Percentiles rank a stretch among this genome's conserved stretches.
These are phyloP conservation scores for Aquanectria penicillioides DNA, from an alignment of 2,329 filamentous ascomycete genomes.

Conservation along the genomic window DNA sequence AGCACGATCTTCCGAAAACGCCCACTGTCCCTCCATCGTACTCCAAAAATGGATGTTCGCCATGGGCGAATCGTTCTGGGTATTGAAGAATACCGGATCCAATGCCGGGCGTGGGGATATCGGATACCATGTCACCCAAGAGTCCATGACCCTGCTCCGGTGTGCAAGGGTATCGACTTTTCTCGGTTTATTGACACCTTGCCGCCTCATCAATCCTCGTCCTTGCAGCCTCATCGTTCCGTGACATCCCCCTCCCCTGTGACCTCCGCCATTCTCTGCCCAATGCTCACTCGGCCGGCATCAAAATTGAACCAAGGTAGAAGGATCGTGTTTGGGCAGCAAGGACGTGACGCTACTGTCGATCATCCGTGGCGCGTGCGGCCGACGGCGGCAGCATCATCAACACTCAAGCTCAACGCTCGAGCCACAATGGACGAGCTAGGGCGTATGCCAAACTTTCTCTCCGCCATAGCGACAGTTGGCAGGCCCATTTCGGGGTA, in stretches of 20 bases:
- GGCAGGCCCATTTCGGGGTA: neutral
- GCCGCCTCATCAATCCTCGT: slow-evolving; percentile 7
- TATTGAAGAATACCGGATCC: slow-evolving; percentile 8
- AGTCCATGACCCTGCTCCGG: neutral
- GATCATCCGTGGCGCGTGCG: slow-evolving; percentile 41
- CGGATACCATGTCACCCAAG: slow-evolving; percentile 5
- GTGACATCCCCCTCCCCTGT: slow-evolving; percentile 4
- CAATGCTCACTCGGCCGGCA: slow-evolving; percentile 21
- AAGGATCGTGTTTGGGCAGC: slow-evolving; percentile 3
- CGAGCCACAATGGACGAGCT: slow-evolving; percentile 16
- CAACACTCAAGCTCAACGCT: slow-evolving; percentile 23
- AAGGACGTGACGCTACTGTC: slow-evolving; percentile 37
- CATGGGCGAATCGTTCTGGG: slow-evolving; percentile 7
- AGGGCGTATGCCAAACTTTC: slow-evolving; percentile 6
- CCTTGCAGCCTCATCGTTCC: slow-evolving; percentile 9
- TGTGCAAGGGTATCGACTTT: neutral
- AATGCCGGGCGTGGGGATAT: slow-evolving; percentile 16
- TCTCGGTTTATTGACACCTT: neutral
- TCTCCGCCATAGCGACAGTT: neutral
- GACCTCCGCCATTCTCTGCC: slow-evolving; percentile 10
- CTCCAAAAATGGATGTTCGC: slow-evolving; percentile 7
- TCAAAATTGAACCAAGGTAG: neutral
- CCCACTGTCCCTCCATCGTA: neutral
- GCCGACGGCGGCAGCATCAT: slow-evolving; percentile 13
- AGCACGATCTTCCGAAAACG: neutral